phyloP scores from a whole-genome alignment of 2,329 filamentous ascomycete genomes.

The Fonsecaea pedrosoi region DNA sequence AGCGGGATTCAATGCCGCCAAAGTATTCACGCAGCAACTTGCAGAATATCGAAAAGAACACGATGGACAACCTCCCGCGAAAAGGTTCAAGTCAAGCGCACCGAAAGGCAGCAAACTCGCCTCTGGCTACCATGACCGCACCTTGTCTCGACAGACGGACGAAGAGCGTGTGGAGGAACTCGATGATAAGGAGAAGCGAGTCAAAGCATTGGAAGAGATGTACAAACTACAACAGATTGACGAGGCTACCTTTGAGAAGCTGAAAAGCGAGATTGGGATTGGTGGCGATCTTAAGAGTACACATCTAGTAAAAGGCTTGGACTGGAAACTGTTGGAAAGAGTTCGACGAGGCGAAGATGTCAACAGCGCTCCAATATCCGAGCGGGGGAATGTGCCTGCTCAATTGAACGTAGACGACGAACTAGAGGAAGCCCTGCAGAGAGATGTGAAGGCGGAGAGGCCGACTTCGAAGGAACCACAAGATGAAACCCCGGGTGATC shows the following conservation, averaged over 20 bases:
- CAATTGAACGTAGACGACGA: constrained; percentile 68
- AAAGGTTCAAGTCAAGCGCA: constrained; percentile 75
- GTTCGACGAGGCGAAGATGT: constrained; percentile 63
- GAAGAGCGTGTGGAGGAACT: constrained; percentile 58
- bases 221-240: constrained; percentile 86
- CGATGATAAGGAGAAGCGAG: constrained; percentile 66
- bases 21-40: constrained; percentile 83
- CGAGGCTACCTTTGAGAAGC: constrained; percentile 74
- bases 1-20: constrained; percentile 59
- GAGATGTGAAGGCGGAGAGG: constrained; percentile 41
- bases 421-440: constrained; percentile 52
- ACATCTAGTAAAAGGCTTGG: constrained; percentile 89
- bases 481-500: constrained; percentile 37
- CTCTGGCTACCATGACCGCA: constrained; percentile 82
- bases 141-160: constrained; percentile 66
- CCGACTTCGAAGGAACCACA: constrained; percentile 32
- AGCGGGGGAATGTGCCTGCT: constrained; percentile 39
- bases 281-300: constrained; percentile 82
- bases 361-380: constrained; percentile 44
- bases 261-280: constrained; percentile 74
- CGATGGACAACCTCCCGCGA: constrained; percentile 63
- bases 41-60: constrained; percentile 70
- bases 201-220: constrained; percentile 80
- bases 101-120: constrained; percentile 84
- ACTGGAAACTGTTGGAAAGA: constrained; percentile 71